phyloP scores from a whole-genome alignment of 805 yeast genomes.

The Schizosaccharomyces osmophilus region DNA sequence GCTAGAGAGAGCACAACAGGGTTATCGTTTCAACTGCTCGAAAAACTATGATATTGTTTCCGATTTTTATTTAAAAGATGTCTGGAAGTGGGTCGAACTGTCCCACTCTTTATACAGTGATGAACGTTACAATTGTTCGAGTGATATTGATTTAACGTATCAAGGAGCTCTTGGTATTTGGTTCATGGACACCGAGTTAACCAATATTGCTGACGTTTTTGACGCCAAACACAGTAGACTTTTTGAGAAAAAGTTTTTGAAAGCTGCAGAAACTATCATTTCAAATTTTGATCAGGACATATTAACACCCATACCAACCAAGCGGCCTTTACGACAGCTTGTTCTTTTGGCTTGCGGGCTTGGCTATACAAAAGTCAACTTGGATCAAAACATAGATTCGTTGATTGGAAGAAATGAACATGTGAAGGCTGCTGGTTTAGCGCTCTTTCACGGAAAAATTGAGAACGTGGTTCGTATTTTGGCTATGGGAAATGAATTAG shows the following conservation, averaged over 20 bases:
- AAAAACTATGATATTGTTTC: background rate
- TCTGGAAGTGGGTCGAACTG: constrained; percentile 79
- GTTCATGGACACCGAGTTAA: constrained; percentile 14
- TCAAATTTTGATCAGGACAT: background rate
- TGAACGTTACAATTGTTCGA: constrained; percentile 14
- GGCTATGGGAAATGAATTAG: constrained; percentile 40
- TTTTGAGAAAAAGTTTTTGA: background rate
- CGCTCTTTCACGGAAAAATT: constrained; percentile 79
- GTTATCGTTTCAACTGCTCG: background rate
- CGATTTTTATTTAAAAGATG: constrained; percentile 29
- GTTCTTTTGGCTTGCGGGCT: constrained; percentile 29
- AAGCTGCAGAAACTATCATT: background rate
- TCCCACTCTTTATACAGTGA: constrained; percentile 19
- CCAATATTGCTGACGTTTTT: background rate
- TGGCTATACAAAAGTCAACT: constrained; percentile 54
- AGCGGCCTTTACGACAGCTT: background rate
- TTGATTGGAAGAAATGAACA: constrained; percentile 34
- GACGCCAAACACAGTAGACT: background rate
- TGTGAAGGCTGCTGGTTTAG: constrained; percentile 95
- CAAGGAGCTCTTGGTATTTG: constrained; percentile 79
- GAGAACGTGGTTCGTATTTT: constrained; percentile 57
- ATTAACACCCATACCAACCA: background rate
- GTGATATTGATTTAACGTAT: constrained; percentile 45
- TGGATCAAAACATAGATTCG: constrained; percentile 36
- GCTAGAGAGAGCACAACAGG: background rate